Percentiles rank a stretch among this genome's conserved stretches.
Evolutionary conservation across 2,329 filamentous ascomycete genomes (phyloP).

Genomic region (Ophiostoma angusticollis): DNA sequence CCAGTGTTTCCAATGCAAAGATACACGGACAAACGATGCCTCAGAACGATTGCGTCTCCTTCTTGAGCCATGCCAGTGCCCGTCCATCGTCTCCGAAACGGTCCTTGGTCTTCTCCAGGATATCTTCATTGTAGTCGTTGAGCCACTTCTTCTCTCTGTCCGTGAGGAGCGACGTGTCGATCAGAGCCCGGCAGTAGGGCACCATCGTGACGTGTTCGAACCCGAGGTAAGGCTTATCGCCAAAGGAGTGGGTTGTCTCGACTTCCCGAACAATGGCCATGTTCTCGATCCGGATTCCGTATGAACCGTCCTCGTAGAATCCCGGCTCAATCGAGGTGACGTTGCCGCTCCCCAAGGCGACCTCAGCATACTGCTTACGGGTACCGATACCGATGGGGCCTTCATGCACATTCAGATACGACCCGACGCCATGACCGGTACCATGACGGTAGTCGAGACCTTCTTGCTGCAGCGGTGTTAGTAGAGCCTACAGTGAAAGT

Average conservation of each 20-base stretch:
- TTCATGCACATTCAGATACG: slow-evolving; percentile 93
- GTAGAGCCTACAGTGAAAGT: too few relatives aligned
- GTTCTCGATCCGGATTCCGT: slow-evolving; percentile 94
- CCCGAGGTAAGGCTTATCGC: slow-evolving; percentile 84
- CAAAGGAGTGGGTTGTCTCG: slow-evolving; percentile 77
- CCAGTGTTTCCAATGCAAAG: background rate
- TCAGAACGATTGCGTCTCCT: slow-evolving; percentile 62
- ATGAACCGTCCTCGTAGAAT: slow-evolving; percentile 91
- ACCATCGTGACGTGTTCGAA: slow-evolving; percentile 98
- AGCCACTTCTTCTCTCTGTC: slow-evolving; percentile 70
- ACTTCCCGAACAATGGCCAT: slow-evolving; percentile 82
- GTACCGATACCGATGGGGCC: slow-evolving; percentile 94
- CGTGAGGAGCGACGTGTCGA: slow-evolving; percentile 61
- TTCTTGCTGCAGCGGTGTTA: slow-evolving; percentile 34
- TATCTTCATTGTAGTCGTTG: slow-evolving; percentile 71
- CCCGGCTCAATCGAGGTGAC: slow-evolving; percentile 94
- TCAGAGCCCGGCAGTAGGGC: slow-evolving; percentile 80
- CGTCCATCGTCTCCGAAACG: slow-evolving; percentile 63
- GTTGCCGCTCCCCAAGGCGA: slow-evolving; percentile 79
- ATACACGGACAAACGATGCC: background rate
- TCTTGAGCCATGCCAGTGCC: slow-evolving; percentile 68
- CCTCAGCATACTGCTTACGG: slow-evolving; percentile 79
- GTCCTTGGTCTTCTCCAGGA: slow-evolving; percentile 66
- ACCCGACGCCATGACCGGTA: slow-evolving; percentile 91
- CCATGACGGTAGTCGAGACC: slow-evolving; percentile 93